Conservation (phyloP, 106 monocot species). For the Ottelia alismoides region DNA sequence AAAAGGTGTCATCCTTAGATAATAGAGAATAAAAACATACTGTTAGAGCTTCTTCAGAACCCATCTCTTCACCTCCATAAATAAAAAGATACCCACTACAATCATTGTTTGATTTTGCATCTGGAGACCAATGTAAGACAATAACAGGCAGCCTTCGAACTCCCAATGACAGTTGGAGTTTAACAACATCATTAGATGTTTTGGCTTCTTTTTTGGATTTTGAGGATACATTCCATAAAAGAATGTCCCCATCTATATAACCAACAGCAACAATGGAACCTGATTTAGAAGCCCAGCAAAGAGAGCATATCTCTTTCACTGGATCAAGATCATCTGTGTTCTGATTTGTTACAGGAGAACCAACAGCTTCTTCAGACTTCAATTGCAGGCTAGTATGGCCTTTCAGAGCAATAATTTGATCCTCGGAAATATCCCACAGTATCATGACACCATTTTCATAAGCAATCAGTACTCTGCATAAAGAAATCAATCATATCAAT, state of each 20-base stretch:
- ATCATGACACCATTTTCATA: slow-evolving; percentile 76
- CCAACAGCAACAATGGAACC: slow-evolving; percentile 70
- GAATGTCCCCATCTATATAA: slow-evolving; percentile 89
- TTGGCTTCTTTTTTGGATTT: slow-evolving; percentile 21
- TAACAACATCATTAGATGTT: slow-evolving; percentile 52
- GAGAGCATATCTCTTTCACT: slow-evolving; percentile 79
- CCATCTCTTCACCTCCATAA: slow-evolving; percentile 97
- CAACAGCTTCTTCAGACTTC: slow-evolving; percentile 26
- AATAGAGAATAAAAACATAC: slow-evolving; percentile 23
- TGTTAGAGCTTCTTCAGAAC: slow-evolving; percentile 97
- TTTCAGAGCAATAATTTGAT: slow-evolving; percentile 35
- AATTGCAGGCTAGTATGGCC: slow-evolving; percentile 51
- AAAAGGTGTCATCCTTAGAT: too few species aligned
- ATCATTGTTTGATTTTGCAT: slow-evolving; percentile 33
- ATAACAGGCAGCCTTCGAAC: slow-evolving; percentile 84
- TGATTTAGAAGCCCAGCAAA: slow-evolving; percentile 76
- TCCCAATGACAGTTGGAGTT: slow-evolving; percentile 79
- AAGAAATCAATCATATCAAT: slow-evolving; percentile 8
- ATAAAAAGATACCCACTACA: slow-evolving; percentile 73
- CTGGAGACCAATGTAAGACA: slow-evolving; percentile 81
- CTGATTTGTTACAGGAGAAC: slow-evolving; percentile 19
- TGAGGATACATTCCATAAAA: slow-evolving; percentile 65
- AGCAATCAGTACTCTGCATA: slow-evolving; percentile 80
- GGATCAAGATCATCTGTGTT: slow-evolving; percentile 20
- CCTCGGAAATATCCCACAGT: slow-evolving; percentile 77